Base-by-base conservation (phyloP, 352 stramenopile genomes). In the Globisporangium nodosum region DNA sequence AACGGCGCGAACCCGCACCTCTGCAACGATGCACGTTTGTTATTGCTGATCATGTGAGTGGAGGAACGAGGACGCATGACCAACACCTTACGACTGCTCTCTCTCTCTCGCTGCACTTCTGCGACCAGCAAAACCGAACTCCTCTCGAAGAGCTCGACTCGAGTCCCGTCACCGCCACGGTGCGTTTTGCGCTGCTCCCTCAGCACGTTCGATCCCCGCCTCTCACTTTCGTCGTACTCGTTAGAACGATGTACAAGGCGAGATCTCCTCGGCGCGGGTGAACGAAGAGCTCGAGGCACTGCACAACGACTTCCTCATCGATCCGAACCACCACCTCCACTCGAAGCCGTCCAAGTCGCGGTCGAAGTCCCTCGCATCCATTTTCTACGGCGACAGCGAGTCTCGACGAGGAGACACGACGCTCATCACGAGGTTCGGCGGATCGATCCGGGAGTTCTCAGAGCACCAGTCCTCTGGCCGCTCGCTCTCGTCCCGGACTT, bases 71-170 rank as follows among this genome's bases (percentile, higher is more conserved):
- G 33, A 37, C 9, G 33, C 9, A 37, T 21, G 2, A 21, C 5
- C 42, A 5, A 21, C 18, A 47, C 16, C 33, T 37, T 13, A 45
- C 12, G 39, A 13, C 11, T 45, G 39, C 5, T 5, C 12, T 45
- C n/a, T 16, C 47, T 20, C 40, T n/a, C 13, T 20, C 8, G 45
- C 45, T 21, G 5, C 15, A 43, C 24, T 3, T 31, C 20, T 54
- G 3, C n/a, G 39, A 13, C 49, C 27, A 89, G 80, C 74, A 87
- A 80, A 87, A 84, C 27, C 79, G 69, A 5, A 90, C 78, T 24
- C 76, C 81, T 5, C 60, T 90, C 0, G 78, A 88, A 55, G 81
- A 87, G 50, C 64, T 88, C 12, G 71, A 90, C 56, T 60, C 65
- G 0, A 54, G 59, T 13, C 52, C 66, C 3, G 54, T 53, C 42